Evolutionary conservation across 2,329 filamentous ascomycete species (phyloP).

Genomic region (Clonostachys sp.): DNA sequence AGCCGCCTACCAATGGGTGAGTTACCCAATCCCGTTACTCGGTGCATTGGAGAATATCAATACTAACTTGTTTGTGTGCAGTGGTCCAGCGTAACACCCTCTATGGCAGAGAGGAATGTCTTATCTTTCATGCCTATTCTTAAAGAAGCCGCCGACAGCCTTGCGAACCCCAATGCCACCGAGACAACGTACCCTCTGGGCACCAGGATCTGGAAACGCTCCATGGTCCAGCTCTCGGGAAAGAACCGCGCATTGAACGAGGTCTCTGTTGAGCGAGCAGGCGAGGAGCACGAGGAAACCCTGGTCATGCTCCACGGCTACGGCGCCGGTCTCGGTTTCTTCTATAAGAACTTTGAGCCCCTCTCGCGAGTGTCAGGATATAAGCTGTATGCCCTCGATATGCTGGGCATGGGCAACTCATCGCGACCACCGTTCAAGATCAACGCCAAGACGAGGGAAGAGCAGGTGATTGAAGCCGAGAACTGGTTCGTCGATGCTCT

Average conservation of each 20-base stretch:
- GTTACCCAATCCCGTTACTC: conserved; percentile 18
- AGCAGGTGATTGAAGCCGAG: conserved; percentile 84
- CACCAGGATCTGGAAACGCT: conserved; percentile 78
- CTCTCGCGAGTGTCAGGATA: conserved; percentile 75
- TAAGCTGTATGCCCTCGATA: conserved; percentile 89
- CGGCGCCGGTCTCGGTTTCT: conserved; percentile 92
- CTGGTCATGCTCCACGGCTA: conserved; percentile 97
- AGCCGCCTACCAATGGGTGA: conserved; percentile 84
- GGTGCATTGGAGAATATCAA: neutral
- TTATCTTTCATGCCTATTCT: conserved; percentile 83
- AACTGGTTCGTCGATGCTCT: conserved; percentile 94
- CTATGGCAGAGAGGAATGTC: conserved; percentile 81
- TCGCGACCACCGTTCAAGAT: conserved; percentile 81
- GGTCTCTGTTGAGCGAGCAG: conserved; percentile 81
- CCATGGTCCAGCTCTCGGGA: conserved; percentile 78
- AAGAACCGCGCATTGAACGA: conserved; percentile 89
- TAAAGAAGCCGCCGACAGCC: conserved; percentile 67
- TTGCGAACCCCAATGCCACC: conserved; percentile 35
- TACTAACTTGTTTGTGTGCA: conserved; percentile 21
- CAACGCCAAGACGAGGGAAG: conserved; percentile 72
- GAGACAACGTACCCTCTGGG: conserved; percentile 72
- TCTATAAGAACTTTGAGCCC: conserved; percentile 96
- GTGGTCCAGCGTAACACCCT: conserved; percentile 84
- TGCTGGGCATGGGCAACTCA: conserved; percentile 92
- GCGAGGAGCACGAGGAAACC: conserved; percentile 75